A percentile compares a stretch with the other conserved stretches of the same genome.
These are phyloP conservation scores for Dryas drummondii DNA, from an alignment of 306 rosid species.

Conservation along the genomic window DNA sequence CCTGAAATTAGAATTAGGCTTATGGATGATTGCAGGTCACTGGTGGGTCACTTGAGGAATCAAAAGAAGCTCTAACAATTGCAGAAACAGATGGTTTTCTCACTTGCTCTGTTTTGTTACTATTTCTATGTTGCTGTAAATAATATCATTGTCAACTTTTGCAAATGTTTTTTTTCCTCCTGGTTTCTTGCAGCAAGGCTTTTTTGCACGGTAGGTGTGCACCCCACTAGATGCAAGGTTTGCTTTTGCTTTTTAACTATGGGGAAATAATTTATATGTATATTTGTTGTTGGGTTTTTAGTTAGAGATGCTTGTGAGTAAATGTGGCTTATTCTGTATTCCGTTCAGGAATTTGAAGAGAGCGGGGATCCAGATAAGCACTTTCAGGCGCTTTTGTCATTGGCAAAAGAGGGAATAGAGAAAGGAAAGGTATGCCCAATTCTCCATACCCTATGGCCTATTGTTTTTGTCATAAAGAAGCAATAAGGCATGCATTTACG, in stretches of 20 bases:
- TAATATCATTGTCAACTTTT: not conserved
- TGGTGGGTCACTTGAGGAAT: constrained; percentile 95
- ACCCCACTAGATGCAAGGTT: constrained; percentile 98
- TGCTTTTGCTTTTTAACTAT: not conserved
- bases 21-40: constrained; percentile 61
- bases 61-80: constrained; percentile 84
- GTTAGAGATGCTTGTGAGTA: constrained; percentile 29
- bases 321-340: constrained; percentile 20
- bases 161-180: not conserved
- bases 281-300: constrained; percentile 10
- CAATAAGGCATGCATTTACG: not conserved
- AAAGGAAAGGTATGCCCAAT: constrained; percentile 72
- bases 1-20: constrained; percentile 16
- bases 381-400: constrained; percentile 79
- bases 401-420: constrained; percentile 86
- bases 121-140: not conserved
- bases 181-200: constrained; percentile 61
- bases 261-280: not conserved
- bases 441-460: not conserved
- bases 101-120: not conserved
- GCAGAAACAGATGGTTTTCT: constrained; percentile 84
- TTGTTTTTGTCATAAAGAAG: not conserved
- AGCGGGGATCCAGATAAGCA: constrained; percentile 87
- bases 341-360: constrained; percentile 81
- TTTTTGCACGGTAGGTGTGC: constrained; percentile 95